phyloP scores from a whole-genome alignment of 192 early-diverging fungal genomes.

The Geranomyces michiganensis region DNA sequence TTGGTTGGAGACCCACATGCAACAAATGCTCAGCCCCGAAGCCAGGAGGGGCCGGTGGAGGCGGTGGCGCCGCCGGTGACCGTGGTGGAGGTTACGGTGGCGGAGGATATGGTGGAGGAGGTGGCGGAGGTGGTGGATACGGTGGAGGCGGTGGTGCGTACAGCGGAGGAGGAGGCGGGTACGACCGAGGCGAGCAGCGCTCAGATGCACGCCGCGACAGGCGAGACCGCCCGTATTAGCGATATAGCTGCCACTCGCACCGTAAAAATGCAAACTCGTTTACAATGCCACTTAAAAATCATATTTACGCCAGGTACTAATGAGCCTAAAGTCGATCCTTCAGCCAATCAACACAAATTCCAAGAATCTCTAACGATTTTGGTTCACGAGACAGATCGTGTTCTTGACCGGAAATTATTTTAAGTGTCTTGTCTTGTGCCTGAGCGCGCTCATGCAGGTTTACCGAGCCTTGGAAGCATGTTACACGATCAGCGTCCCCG shows the following conservation, averaged over 20 bases:
- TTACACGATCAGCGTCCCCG: slow-evolving; percentile 26
- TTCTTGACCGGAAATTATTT: slow-evolving; percentile 13
- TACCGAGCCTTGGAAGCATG: slow-evolving; percentile 18
- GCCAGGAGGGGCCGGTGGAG: slow-evolving; percentile 46
- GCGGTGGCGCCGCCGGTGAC: slow-evolving; percentile 29
- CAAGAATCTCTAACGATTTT: slow-evolving; percentile 20
- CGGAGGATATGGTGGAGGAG: slow-evolving; percentile 17
- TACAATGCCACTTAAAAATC: too few species aligned
- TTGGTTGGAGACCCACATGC: slow-evolving; percentile 65
- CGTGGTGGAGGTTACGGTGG: slow-evolving; percentile 24
- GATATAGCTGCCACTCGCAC: background rate
- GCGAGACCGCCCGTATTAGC: slow-evolving; percentile 43
- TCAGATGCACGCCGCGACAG: slow-evolving; percentile 36
- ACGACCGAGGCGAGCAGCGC: slow-evolving; percentile 30
- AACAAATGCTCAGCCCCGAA: slow-evolving; percentile 65
- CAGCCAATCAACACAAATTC: slow-evolving; percentile 20
- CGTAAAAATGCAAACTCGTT: too few species aligned
- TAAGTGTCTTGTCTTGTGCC: slow-evolving; percentile 25
- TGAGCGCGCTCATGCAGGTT: slow-evolving; percentile 9
- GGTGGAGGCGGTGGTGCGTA: slow-evolving; percentile 23
- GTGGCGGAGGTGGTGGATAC: slow-evolving; percentile 4
- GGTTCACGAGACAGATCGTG: slow-evolving; percentile 35
- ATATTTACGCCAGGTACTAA: too few species aligned
- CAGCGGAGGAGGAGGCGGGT: slow-evolving; percentile 29
- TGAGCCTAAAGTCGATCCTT: background rate